Percentiles rank a stretch among this genome's conserved stretches.
Evolutionary conservation across 2,329 filamentous ascomycete genomes (phyloP).

Genomic region (Penicillium sp.): DNA sequence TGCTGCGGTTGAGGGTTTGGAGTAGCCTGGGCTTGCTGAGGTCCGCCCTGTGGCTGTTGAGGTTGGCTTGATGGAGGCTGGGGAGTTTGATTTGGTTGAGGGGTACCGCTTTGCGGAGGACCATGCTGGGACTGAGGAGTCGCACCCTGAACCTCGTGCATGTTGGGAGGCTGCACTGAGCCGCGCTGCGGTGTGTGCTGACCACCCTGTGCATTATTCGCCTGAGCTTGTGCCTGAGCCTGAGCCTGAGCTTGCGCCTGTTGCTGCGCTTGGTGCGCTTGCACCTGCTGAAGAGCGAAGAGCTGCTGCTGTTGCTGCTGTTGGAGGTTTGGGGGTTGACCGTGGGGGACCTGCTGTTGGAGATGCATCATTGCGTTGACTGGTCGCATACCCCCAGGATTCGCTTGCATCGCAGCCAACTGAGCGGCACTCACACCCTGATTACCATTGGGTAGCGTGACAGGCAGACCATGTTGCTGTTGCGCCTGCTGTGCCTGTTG

Average conservation of each 20-base stretch:
- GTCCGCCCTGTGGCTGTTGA: slow-evolving; percentile 40
- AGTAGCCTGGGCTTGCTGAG: slow-evolving; percentile 41
- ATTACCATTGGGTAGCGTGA: slow-evolving; percentile 47
- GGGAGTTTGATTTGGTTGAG: slow-evolving; percentile 39
- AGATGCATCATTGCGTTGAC: slow-evolving; percentile 46
- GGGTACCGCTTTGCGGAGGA: slow-evolving; percentile 44
- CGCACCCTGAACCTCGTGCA: slow-evolving; percentile 47
- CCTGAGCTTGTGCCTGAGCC: slow-evolving; percentile 20
- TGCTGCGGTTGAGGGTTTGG: slow-evolving; percentile 42
- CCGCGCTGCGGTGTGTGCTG: slow-evolving; percentile 45
- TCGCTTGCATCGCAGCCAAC: slow-evolving; percentile 48
- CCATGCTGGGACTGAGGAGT: slow-evolving; percentile 51
- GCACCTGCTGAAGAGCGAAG: slow-evolving; percentile 25
- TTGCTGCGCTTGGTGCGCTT: slow-evolving; percentile 35
- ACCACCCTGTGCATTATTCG: slow-evolving; percentile 29
- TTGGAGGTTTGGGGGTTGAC: slow-evolving; percentile 48
- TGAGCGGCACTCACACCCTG: slow-evolving; percentile 48
- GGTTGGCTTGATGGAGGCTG: slow-evolving; percentile 41
- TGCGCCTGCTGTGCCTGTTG: slow-evolving; percentile 42
- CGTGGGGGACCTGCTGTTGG: slow-evolving; percentile 47
- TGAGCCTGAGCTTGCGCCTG: slow-evolving; percentile 18
- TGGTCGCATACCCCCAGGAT: slow-evolving; percentile 45
- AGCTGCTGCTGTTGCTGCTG: slow-evolving; percentile 49
- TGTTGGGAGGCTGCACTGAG: slow-evolving; percentile 47
- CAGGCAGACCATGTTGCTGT: slow-evolving; percentile 43